These are phyloP conservation scores for Endocladia muricata DNA, from an alignment of 31 red algal species.

Conservation along the genomic window DNA sequence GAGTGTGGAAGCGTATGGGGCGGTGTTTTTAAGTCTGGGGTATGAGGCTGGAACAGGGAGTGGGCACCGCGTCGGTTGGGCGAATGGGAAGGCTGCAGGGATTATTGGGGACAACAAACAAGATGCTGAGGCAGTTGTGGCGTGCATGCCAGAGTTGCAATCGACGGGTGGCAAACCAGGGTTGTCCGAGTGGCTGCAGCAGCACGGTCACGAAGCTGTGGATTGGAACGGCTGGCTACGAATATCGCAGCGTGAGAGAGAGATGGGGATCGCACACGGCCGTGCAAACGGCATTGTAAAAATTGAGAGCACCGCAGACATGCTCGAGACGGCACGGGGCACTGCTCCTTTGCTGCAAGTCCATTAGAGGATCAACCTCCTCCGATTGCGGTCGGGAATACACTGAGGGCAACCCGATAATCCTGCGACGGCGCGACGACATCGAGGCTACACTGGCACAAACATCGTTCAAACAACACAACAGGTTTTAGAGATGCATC, in stretches of 20 bases:
- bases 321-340: conserved; percentile 46
- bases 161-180: background rate
- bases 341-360: background rate
- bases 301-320: conserved; percentile 59
- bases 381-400: too few relatives aligned
- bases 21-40: conserved; percentile 51
- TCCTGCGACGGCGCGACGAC: too few relatives aligned
- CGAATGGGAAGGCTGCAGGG: conserved; percentile 44
- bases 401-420: too few relatives aligned
- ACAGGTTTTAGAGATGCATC: too few relatives aligned
- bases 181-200: conserved; percentile 14
- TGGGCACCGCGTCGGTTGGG: conserved; percentile 46
- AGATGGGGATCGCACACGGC: conserved; percentile 3
- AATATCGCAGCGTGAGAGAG: conserved; percentile 59
- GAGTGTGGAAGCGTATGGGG: too few relatives aligned
- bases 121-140: conserved; percentile 65
- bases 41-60: conserved; percentile 41
- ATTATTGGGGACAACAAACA: conserved; percentile 66
- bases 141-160: background rate
- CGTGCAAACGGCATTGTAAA: conserved; percentile 31
- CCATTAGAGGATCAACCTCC: too few relatives aligned
- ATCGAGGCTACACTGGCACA: too few relatives aligned
- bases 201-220: conserved; percentile 22
- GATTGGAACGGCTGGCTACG: conserved; percentile 72
- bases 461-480: too few relatives aligned